Conservation (phyloP, 306 rosid species). For the Hippophae tibetana region DNA sequence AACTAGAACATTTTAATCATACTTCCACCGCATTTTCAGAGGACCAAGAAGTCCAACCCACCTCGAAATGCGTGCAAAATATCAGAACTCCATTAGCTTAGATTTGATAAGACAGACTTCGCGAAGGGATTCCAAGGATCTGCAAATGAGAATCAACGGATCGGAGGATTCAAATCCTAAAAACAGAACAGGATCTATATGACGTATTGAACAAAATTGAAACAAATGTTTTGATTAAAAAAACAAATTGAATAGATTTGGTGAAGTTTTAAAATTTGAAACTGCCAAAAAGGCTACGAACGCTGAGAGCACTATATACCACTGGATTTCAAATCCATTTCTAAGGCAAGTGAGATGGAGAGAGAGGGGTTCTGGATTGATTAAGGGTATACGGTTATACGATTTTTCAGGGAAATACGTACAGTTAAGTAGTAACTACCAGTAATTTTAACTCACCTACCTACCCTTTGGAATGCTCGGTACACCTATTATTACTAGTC, state of each 20-base stretch:
- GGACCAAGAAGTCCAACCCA: slow-evolving; percentile 24
- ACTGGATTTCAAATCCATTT: slow-evolving; percentile 30
- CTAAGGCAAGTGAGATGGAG: slow-evolving; percentile 11
- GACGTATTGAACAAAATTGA: no score
- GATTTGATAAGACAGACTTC: slow-evolving; percentile 15
- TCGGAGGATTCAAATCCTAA: slow-evolving; percentile 51
- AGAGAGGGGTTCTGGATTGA: not conserved
- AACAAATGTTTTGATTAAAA: no score
- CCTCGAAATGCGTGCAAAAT: slow-evolving; percentile 25
- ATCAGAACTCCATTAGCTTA: slow-evolving; percentile 40
- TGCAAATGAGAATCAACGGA: slow-evolving; percentile 28
- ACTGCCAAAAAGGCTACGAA: slow-evolving; percentile 5
- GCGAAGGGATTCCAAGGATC: slow-evolving; percentile 32
- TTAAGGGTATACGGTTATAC: slow-evolving; percentile 14
- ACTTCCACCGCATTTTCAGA: slow-evolving; percentile 10
- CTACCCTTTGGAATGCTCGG: not conserved
- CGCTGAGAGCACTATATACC: slow-evolving; percentile 7
- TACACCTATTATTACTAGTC: no score
- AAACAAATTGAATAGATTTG: not conserved
- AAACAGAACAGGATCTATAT: slow-evolving; percentile 41
- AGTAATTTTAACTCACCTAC: not conserved
- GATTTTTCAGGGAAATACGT: slow-evolving; percentile 14
- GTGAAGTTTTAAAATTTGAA: slow-evolving; percentile 22
- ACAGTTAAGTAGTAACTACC: slow-evolving; percentile 9
- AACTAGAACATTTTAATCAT: slow-evolving; percentile 8